These are phyloP conservation scores for Dictyostelium capitatum DNA, from an alignment of 78 protist genomes.

Conservation along the genomic window DNA sequence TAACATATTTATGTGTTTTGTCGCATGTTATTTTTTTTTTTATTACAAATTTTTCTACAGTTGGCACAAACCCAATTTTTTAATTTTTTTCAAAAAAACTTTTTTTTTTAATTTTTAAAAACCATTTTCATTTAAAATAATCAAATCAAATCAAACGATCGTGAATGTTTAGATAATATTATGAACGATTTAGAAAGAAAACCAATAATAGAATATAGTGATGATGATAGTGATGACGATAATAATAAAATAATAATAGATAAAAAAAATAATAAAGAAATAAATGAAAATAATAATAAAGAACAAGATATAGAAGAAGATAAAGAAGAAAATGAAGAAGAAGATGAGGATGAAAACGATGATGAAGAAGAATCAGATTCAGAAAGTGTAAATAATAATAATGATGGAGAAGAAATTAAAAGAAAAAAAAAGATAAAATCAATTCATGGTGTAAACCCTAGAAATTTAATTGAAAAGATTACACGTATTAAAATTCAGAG, in stretches of 20 bases:
- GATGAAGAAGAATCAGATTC: not conserved
- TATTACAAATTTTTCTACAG: too few species aligned
- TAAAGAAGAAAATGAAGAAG: not conserved
- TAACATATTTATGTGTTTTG: too few species aligned
- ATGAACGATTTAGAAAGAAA: not conserved
- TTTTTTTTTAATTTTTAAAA: not conserved
- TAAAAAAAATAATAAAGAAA: not conserved
- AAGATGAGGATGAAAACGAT: not conserved
- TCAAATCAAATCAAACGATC: too few species aligned
- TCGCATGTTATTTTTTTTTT: too few species aligned
- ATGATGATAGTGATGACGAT: not conserved
- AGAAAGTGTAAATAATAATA: not conserved
- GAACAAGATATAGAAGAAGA: not conserved
- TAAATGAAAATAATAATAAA: not conserved
- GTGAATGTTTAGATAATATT: too few species aligned
- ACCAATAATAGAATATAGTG: not conserved
- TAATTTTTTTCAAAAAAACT: not conserved
- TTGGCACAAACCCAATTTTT: not conserved
- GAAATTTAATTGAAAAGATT: slow-evolving; percentile 94
- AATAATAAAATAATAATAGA: not conserved
- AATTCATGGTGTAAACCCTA: slow-evolving; percentile 75
- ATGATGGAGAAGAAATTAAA: not conserved
- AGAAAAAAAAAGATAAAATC: slow-evolving; percentile 15
- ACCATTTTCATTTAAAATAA: not conserved
- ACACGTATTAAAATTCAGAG: slow-evolving; percentile 89